A percentile compares a stretch with the other conserved stretches of the same genome.
These are phyloP conservation scores for Nothopassalora personata DNA, from an alignment of 2,329 filamentous ascomycete genomes.

Conservation along the genomic window DNA sequence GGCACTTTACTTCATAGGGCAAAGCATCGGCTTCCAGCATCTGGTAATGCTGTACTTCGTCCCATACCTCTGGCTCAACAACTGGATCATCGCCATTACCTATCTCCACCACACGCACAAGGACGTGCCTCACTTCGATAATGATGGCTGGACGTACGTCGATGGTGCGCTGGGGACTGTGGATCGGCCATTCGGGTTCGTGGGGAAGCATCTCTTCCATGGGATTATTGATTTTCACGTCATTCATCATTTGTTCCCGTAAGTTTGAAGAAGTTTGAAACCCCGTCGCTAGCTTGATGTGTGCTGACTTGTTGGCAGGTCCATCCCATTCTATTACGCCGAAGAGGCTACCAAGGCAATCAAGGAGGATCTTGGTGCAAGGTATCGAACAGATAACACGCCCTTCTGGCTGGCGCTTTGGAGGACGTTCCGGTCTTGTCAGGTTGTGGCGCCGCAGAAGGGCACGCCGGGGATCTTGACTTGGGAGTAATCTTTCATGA, in stretches of 20 bases:
- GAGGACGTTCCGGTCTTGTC: conserved; percentile 73
- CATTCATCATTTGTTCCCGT: conserved; percentile 48
- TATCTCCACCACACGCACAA: conserved; percentile 68
- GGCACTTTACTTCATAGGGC: conserved; percentile 46
- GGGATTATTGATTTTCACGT: conserved; percentile 62
- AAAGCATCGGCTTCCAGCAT: conserved; percentile 3
- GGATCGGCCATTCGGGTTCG: conserved; percentile 60
- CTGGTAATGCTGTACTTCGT: conserved; percentile 40
- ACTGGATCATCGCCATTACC: conserved; percentile 70
- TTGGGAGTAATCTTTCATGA: conserved; percentile 1
- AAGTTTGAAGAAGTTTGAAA: conserved; percentile 45
- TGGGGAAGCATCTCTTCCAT: conserved; percentile 62
- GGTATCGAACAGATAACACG: conserved; percentile 38
- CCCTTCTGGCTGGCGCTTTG: conserved; percentile 73
- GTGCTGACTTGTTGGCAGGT: conserved; percentile 3
- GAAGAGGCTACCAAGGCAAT: conserved; percentile 39
- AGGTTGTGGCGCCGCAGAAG: conserved; percentile 85
- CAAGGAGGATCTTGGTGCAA: conserved; percentile 50
- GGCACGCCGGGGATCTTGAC: conserved; percentile 1
- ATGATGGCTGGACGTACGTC: conserved; percentile 56
- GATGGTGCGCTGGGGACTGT: conserved; percentile 59
- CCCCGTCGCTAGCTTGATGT: background rate
- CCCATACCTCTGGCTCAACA: conserved; percentile 67
- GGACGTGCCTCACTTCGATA: conserved; percentile 54
- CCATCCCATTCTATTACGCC: conserved; percentile 57